A percentile compares a stretch with the other conserved stretches of the same genome.
These are phyloP conservation scores for Escovopsis sp. DNA, from an alignment of 2,329 filamentous ascomycete genomes.

Conservation along the genomic window DNA sequence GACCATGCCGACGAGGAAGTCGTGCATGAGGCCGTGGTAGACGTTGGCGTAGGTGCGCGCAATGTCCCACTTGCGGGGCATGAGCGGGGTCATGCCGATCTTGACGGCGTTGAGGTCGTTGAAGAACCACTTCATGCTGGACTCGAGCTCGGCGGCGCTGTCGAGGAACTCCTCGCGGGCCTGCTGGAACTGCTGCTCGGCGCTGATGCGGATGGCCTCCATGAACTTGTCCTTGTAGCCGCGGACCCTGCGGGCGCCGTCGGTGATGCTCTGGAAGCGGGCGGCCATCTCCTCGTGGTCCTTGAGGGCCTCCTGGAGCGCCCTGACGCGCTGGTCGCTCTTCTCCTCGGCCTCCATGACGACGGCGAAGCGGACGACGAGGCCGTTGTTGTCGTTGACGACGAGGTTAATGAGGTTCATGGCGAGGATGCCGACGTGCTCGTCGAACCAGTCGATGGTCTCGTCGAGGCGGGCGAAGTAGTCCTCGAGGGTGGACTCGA, in stretches of 20 bases:
- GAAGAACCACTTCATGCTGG: constrained; percentile 90
- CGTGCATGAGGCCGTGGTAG: constrained; percentile 91
- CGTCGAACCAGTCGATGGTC: constrained; percentile 87
- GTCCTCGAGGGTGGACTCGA: constrained; percentile 73
- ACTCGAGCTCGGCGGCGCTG: constrained; percentile 71
- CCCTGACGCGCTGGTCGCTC: constrained; percentile 82
- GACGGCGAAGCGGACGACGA: constrained; percentile 82
- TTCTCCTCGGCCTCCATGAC: constrained; percentile 94
- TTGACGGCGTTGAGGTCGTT: constrained; percentile 94
- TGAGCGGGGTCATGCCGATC: constrained; percentile 76
- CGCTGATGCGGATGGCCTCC: constrained; percentile 59
- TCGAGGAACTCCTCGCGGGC: constrained; percentile 63
- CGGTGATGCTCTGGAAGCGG: constrained; percentile 87
- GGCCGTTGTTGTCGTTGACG: constrained; percentile 69
- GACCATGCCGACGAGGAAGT: constrained; percentile 71
- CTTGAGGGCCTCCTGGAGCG: constrained; percentile 84
- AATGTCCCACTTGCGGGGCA: constrained; percentile 96
- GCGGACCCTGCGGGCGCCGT: constrained; percentile 78
- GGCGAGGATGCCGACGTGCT: constrained; percentile 78
- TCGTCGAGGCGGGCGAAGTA: constrained; percentile 80
- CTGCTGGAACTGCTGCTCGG: constrained; percentile 58
- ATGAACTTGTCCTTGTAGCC: constrained; percentile 97
- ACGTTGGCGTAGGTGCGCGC: constrained; percentile 79
- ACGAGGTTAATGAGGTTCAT: constrained; percentile 83
- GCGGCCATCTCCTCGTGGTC: constrained; percentile 92